Evolutionary conservation across 2,329 filamentous ascomycete species (phyloP).

Genomic region (Purpureocillium takamizusanense): DNA sequence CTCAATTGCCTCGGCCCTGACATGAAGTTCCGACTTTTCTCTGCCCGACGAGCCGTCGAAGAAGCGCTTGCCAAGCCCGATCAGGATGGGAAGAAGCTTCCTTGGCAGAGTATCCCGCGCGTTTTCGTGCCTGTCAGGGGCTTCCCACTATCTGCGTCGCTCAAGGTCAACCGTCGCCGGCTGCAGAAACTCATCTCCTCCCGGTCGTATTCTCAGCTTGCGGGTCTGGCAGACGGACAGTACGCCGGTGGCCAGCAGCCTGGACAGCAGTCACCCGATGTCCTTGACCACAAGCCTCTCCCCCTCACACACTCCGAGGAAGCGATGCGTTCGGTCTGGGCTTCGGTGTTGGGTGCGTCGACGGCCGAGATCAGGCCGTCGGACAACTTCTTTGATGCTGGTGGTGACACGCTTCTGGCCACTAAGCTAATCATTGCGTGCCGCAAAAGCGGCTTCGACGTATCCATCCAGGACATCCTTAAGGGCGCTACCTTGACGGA

Average conservation of each 20-base stretch:
- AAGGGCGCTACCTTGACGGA: constrained; percentile 32
- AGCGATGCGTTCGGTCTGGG: constrained; percentile 38
- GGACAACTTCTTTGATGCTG: constrained; percentile 35
- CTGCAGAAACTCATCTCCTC: constrained; percentile 35
- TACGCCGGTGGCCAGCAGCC: constrained; percentile 22
- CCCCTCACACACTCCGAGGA: constrained; percentile 39
- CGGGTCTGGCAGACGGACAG: constrained; percentile 23
- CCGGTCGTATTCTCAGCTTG: constrained; percentile 32
- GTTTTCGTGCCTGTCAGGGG: constrained; percentile 38
- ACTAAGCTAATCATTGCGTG: constrained; percentile 34
- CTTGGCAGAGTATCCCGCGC: constrained; percentile 33
- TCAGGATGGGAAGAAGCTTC: constrained; percentile 13
- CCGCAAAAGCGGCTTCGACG: constrained; percentile 28
- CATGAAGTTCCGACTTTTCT: constrained; percentile 33
- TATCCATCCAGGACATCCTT: constrained; percentile 35
- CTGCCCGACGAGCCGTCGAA: constrained; percentile 34
- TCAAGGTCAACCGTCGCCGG: constrained; percentile 40
- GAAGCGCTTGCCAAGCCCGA: constrained; percentile 25
- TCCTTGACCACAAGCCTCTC: constrained; percentile 31
- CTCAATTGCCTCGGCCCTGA: constrained; percentile 26
- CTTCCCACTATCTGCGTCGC: constrained; percentile 38
- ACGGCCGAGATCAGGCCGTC: constrained; percentile 29
- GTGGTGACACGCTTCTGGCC: constrained; percentile 36
- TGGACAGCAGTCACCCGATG: constrained; percentile 17
- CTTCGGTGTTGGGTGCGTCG: constrained; percentile 28